Percentiles rank a stretch among this genome's conserved stretches.
Conservation (phyloP, 2,329 filamentous ascomycete species). For the Ceratocystiopsis minuta region DNA sequence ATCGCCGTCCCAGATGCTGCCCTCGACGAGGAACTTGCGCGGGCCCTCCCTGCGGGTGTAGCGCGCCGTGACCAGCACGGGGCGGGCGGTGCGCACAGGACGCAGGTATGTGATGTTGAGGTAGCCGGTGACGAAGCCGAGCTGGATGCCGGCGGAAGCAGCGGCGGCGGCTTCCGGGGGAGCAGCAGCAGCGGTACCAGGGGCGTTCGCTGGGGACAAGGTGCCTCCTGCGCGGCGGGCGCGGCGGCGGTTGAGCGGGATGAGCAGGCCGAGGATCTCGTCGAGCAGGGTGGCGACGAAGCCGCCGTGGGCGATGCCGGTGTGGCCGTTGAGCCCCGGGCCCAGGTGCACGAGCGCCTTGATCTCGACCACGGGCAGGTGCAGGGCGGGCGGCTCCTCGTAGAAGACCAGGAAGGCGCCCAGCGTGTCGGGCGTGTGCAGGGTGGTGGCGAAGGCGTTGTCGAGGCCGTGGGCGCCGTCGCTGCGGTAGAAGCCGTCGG, state of each 20-base stretch:
- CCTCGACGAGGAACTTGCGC: conserved; percentile 34
- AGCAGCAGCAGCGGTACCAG: neutral
- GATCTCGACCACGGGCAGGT: conserved; percentile 12
- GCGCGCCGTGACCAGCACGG: conserved; percentile 27
- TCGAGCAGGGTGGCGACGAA: conserved; percentile 40
- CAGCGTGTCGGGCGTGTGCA: conserved; percentile 32
- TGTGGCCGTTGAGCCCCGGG: conserved; percentile 33
- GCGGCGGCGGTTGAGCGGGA: conserved; percentile 21
- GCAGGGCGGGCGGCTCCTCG: conserved; percentile 13
- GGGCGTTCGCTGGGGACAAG: neutral
- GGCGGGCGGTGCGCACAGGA: conserved; percentile 31
- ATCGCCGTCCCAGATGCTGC: conserved; percentile 28
- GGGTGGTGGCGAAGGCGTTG: conserved; percentile 24
- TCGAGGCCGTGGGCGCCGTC: neutral
- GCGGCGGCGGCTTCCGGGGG: conserved; percentile 5
- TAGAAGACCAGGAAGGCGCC: conserved; percentile 25
- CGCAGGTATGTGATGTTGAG: conserved; percentile 35
- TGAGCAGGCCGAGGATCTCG: conserved; percentile 34
- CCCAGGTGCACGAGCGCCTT: conserved; percentile 25
- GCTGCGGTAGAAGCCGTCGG: conserved; percentile 2
- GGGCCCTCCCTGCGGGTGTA: conserved; percentile 26
- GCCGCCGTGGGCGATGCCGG: conserved; percentile 36
- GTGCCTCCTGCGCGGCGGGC: neutral
- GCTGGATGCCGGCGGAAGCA: conserved; percentile 6
- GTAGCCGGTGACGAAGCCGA: conserved; percentile 28